These are phyloP conservation scores for Chlorella sp. DNA, from an alignment of 139 green algal genomes.

Conservation along the genomic window DNA sequence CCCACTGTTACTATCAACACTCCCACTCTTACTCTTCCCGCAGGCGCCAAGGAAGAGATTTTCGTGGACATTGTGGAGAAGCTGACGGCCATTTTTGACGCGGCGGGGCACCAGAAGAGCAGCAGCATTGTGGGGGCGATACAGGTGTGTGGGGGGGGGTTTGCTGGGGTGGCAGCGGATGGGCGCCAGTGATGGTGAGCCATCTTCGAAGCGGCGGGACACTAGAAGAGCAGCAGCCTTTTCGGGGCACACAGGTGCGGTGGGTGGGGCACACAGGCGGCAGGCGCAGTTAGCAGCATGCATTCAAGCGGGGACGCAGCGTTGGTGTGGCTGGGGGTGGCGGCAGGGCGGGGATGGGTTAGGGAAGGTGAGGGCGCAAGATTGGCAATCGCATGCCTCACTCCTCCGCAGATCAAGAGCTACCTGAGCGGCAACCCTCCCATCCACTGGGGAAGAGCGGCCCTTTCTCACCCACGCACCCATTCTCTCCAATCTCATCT, in stretches of 20 bases:
- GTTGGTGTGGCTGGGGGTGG: too few relatives aligned
- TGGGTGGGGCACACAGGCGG: neutral
- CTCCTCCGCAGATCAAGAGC: neutral
- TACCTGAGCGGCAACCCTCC: conserved; percentile 89
- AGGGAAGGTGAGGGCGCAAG: too few relatives aligned
- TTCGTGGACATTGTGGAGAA: conserved; percentile 99
- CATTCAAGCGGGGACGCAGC: too few relatives aligned
- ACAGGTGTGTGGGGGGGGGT: conserved; percentile 56
- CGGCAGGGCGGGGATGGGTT: too few relatives aligned
- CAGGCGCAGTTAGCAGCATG: neutral
- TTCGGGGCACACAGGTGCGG: conserved; percentile 86
- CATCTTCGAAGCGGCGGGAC: conserved; percentile 90
- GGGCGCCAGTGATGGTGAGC: conserved; percentile 30
- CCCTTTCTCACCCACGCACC: too few relatives aligned
- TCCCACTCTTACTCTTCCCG: too few relatives aligned
- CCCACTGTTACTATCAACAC: neutral
- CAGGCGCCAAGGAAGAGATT: conserved; percentile 80
- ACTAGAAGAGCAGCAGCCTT: conserved; percentile 85
- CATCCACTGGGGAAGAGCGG: conserved; percentile 89
- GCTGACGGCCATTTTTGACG: conserved; percentile 91
- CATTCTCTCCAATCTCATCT: too few relatives aligned
- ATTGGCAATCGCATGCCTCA: too few relatives aligned
- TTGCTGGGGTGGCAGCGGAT: neutral
- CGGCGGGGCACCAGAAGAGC: conserved; percentile 79
- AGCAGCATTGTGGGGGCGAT: conserved; percentile 90